Evolutionary conservation across 192 early-diverging fungal species (phyloP), one percentile per base, ranked within the genome.

Genomic region (Coemansia sp.): DNA sequence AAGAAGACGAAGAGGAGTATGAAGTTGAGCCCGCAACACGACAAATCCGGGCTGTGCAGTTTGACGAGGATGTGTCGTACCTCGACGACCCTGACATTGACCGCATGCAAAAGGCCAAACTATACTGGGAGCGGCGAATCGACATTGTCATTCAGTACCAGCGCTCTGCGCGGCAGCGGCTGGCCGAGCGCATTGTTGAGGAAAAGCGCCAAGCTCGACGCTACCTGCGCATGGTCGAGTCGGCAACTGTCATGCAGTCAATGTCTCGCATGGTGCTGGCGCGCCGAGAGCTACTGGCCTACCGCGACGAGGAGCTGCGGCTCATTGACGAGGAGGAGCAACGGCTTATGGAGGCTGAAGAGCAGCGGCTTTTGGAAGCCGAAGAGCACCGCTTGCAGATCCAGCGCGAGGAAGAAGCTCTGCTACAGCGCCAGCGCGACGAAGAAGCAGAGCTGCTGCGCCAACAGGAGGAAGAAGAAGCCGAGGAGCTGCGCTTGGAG

Each of bases 231-330:
- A 85, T 87, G 75, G 81, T 84, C 2, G 81, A 83, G 4, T 75
- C 70, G 9, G 69, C 76, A 1, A 76, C 64, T 8, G 59, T 59
- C 5, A 79, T 82, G 70, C 90, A 92, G 71, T 71, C 82, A 1
- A 74, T 85, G 50, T 72, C 75, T 2, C 86, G 89, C 49, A 86
- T 84, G 27, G 75, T 78, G 12, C 64, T 89, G 25, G 82, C 72
- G 32, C 73, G 86, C 50, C 72, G 79, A 24, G 48, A 62, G 17
- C 73, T 84, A 22, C 37, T 59, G 0, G 59, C 11, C 2, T 23
- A 69, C 55, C 67, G 60, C 32, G 67, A 64, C 22, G 65, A 67
- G 24, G 57, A 41, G 11, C 52, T 48, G 25, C 41, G 64, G 2
- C 39, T 25, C 25, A 45, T 38, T 39, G 52, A 38, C 6, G 67